phyloP scores from a whole-genome alignment of 139 green algal genomes.

The Marvania coccoides region DNA sequence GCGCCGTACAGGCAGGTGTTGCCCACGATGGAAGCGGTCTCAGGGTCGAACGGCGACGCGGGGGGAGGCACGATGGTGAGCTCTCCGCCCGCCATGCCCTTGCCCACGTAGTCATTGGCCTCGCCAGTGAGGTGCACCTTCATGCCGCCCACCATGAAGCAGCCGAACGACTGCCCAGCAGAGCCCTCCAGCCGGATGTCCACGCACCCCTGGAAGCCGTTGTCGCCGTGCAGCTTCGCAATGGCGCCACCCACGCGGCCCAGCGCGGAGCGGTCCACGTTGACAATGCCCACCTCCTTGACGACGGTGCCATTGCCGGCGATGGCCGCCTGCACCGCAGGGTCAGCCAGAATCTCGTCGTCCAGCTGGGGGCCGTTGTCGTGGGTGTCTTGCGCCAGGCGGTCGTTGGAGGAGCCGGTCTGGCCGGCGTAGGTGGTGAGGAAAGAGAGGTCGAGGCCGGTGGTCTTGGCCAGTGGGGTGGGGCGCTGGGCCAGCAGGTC shows the following conservation, averaged over 20 bases:
- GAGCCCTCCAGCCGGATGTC: conserved; percentile 71
- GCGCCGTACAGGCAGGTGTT: conserved; percentile 99
- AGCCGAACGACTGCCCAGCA: conserved; percentile 84
- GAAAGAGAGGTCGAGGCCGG: conserved; percentile 86
- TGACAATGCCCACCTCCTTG: conserved; percentile 69
- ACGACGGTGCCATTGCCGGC: conserved; percentile 31
- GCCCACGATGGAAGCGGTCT: conserved; percentile 75
- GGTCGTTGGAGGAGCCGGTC: conserved; percentile 21
- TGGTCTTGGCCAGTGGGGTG: conserved; percentile 80
- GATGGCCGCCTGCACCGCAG: conserved; percentile 60
- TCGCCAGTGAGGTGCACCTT: conserved; percentile 83
- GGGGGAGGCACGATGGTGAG: conserved; percentile 79
- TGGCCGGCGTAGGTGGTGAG: conserved; percentile 71
- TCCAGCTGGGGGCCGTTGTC: conserved; percentile 79
- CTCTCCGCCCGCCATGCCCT: conserved; percentile 96
- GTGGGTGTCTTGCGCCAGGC: conserved; percentile 53
- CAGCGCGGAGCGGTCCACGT: conserved; percentile 72
- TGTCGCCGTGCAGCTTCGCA: conserved; percentile 75
- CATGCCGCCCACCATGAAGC: conserved; percentile 73
- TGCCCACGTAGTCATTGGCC: conserved; percentile 99
- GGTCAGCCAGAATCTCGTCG: conserved; percentile 84
- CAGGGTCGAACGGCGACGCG: conserved; percentile 42
- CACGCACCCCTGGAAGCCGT: conserved; percentile 66
- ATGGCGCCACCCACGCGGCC: conserved; percentile 78
- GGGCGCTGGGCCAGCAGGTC: conserved; percentile 63